A percentile compares a stretch with the other conserved stretches of the same genome.
Conservation (phyloP, 495 filamentous ascomycete genomes). For the Trichoderma reesei region DNA sequence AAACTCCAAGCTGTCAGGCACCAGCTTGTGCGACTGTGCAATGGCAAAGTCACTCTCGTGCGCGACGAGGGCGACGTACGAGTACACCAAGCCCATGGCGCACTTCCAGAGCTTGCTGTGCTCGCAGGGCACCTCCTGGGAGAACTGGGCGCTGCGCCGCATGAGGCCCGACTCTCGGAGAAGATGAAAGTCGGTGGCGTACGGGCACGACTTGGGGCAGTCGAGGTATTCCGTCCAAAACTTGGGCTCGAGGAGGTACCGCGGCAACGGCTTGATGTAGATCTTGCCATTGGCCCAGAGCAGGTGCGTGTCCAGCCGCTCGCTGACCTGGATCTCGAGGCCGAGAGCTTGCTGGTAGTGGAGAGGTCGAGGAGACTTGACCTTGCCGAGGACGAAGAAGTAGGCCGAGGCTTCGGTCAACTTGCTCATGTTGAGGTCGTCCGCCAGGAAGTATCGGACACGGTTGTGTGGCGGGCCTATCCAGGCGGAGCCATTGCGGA, state of each 20-base stretch:
- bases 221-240: constrained; percentile 25
- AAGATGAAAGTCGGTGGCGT: background rate
- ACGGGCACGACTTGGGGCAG: background rate
- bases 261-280: constrained; percentile 28
- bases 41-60: constrained; percentile 31
- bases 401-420: background rate
- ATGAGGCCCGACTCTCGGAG: background rate
- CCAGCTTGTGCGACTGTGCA: constrained; percentile 22
- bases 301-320: constrained; percentile 26
- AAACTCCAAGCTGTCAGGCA: constrained; percentile 23
- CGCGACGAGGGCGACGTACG: constrained; percentile 28
- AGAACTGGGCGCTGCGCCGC: background rate
- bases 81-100: constrained; percentile 30
- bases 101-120: background rate
- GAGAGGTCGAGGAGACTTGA: constrained; percentile 25
- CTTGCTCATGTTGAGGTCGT: background rate
- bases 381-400: background rate
- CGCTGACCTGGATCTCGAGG: constrained; percentile 26
- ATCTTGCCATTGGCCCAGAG: constrained; percentile 25
- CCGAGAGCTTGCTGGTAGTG: constrained; percentile 25
- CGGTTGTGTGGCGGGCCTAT: background rate
- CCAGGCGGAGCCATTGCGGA: background rate
- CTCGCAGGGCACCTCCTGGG: background rate
- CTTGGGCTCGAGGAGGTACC: constrained; percentile 22
- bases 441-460: background rate